Base-by-base conservation (phyloP, 441 rosid genomes). In the Aquilaria agallochum region DNA sequence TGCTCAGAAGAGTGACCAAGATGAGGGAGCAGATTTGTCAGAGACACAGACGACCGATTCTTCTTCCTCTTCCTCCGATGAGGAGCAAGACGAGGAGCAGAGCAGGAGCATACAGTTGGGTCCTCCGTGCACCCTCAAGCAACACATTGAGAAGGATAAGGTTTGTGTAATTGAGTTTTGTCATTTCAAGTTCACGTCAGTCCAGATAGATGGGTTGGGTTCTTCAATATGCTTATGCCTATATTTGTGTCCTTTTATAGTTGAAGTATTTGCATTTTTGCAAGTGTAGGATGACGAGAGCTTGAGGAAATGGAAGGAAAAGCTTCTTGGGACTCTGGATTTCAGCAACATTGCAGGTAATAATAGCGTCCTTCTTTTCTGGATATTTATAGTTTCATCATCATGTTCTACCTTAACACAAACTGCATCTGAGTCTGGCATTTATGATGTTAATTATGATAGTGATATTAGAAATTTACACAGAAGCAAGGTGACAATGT, bases 281-380 rank as follows among this genome's bases (percentile, higher is more conserved):
- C 31, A 44, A 47, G 13, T 63, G 53, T 56, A 87, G 97, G 91
- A 90, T 71, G 96, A 90, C 64, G 97, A 88, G 77, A 88, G 96
- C 76, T 66, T 90, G 61, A 78, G 93, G 80, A 90, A 85, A 62
- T 90, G 95, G 97, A 90, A 90, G 78, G 92, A 90, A 74, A 86
- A 88, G 80, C 97, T 90, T 53, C 87, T 90, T 27, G 95, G 95
- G 49, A 76, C 83, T 68, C 91, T 90, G 59, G 93, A 90, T 72
- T 71, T 86, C 40, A 80, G 79, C 66, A 78, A 68, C 68, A 73
- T 90, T 74, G 95, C 91, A 80, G 95, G 95, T 87, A 57, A 40
- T 36, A 30, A 12, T 53, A 40, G 45, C 5, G 12, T 20, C 27
- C 42, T 47, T 59, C 42, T 11, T 31, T 10, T 3, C 10, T 14